Evolutionary conservation across 2,329 filamentous ascomycete genomes (phyloP).

Genomic region (Claviceps africana): DNA sequence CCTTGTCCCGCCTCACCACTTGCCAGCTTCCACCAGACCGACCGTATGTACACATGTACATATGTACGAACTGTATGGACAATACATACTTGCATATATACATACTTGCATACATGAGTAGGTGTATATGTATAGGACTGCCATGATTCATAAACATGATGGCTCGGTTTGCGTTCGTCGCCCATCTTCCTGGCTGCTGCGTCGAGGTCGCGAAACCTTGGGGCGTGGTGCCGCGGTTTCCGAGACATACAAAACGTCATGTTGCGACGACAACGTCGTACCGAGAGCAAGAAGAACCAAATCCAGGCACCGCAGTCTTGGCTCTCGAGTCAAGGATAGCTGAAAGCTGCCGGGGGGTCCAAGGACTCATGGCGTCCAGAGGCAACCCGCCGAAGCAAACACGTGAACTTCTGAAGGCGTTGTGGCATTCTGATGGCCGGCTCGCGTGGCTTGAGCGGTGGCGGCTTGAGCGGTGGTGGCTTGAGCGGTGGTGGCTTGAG

Average conservation of each 20-base stretch:
- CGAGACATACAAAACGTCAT: too few species aligned
- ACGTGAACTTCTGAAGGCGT: background rate
- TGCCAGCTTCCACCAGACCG: background rate
- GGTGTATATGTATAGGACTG: background rate
- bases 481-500: too few species aligned
- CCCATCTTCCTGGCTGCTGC: too few species aligned
- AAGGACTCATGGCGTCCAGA: too few species aligned
- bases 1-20: background rate
- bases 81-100: background rate
- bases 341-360: slow-evolving; percentile 7
- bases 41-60: background rate
- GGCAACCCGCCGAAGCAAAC: background rate
- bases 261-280: too few species aligned
- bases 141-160: too few species aligned
- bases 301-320: background rate
- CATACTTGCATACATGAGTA: background rate
- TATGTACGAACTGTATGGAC: background rate
- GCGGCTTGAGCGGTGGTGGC: too few species aligned
- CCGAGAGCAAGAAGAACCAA: background rate
- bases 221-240: too few species aligned
- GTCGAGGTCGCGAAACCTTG: too few species aligned
- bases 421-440: too few species aligned
- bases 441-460: too few species aligned
- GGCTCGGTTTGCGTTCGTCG: too few species aligned
- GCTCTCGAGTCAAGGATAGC: slow-evolving; percentile 3